Evolutionary conservation across 2,329 filamentous ascomycete species (phyloP).

Genomic region (Colletotrichum endophyticum): DNA sequence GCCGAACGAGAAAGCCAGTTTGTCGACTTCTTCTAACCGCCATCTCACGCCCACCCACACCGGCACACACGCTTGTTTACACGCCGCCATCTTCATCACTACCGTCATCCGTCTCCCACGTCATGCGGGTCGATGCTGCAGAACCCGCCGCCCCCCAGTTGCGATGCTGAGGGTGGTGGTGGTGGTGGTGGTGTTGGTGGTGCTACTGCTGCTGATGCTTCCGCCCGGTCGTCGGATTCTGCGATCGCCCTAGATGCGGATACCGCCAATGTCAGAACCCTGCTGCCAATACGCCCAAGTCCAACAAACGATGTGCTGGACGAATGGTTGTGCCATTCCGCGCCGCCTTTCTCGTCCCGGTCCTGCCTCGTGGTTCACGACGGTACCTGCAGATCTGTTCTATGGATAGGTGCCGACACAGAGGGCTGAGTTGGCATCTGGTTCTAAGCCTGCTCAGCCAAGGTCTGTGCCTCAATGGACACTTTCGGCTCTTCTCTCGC

Average conservation of each 20-base stretch:
- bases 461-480: constrained; percentile 2
- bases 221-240: not conserved
- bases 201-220: not conserved
- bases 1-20: not conserved
- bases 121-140: not conserved
- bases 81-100: not conserved
- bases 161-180: not conserved
- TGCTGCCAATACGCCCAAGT: not conserved
- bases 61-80: not conserved
- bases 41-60: constrained; percentile 2
- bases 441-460: not conserved
- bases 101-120: not conserved
- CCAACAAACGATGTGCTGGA: not conserved
- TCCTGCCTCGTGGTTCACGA: constrained; percentile 9
- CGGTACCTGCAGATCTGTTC: constrained; percentile 18
- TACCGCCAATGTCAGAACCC: not conserved
- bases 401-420: not conserved
- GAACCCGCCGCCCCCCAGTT: not conserved
- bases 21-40: not conserved
- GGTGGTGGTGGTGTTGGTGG: not conserved
- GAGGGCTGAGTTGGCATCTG: constrained; percentile 1
- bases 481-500: not conserved
- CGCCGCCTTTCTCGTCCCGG: not conserved
- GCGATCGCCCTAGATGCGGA: not conserved
- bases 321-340: not conserved